Evolutionary conservation across 106 monocot species (phyloP), one percentile per base, ranked within the genome.

Genomic region (Agapanthus africanus): DNA sequence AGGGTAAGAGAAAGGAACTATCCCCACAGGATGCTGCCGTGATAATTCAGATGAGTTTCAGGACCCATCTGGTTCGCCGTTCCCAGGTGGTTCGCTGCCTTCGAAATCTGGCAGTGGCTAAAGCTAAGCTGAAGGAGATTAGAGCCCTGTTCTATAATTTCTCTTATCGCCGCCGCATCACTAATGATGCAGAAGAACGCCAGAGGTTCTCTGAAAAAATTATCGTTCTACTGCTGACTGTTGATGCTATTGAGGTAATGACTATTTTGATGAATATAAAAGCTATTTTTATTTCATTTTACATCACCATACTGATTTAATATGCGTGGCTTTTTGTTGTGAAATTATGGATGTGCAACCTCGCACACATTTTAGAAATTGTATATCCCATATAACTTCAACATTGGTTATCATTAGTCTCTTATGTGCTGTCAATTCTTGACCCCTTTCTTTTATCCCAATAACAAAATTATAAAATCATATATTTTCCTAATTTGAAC

Each of bases 141-240:
- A 84, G 99, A 51, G 56, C 80, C n/a, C 66, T 87, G 11, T 99
- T 99, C 71, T 77, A 71, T 56, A 99, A 93, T 62, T 83, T 93
- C 75, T 82, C 89, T 35, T 99, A 93, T 66, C 86, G 92, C 11
- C 76, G 83, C 6, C 86, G 81, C 13, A 50, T 99, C 18, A 67
- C 61, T 0, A 85, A 65, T 27, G 99, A 99, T 77, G 69, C 82
- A 26, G 89, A 83, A 51, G 99, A 99, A 44, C 74, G 62, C 26
- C 99, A 99, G 70, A 90, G 83, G 71, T 99, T 99, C 60, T 84
- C 92, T 59, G 92, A 99, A 81, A 99, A 83, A 69, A 87, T 93
- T 40, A 87, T 90, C 56, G 85, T 93, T 31, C 90, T 99, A 37
- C 84, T 99, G 16, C 74, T 92, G 5, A 92, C 97, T 27, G 89